Evolutionary conservation across 2,329 filamentous ascomycete genomes (phyloP), one percentile per base, ranked within the genome.

Genomic region (Phaeosphaeria sp.): DNA sequence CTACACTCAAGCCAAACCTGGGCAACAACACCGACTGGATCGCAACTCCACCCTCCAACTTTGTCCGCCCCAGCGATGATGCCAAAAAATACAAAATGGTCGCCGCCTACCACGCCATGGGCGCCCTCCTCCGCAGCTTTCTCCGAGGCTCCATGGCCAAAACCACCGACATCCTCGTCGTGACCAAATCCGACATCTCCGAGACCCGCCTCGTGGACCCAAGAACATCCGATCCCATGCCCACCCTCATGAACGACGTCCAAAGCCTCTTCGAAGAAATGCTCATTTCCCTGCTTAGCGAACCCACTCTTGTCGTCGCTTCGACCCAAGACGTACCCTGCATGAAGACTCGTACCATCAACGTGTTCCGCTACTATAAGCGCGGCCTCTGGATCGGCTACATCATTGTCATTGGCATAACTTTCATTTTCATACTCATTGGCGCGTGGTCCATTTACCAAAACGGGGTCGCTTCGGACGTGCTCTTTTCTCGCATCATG

Each of bases 201-300:
- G 74, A 76, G 39, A 77, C 75, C 1, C 58, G 67, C 6, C 63
- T 78, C 18, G 68, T 76, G 55, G 65, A 75, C 44, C 46, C 65
- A 4, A 53, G 50, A 7, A 72, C 67, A 0, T 68, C 68, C 0
- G 75, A 77, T 46, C 72, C 75, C 1, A 56, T 72, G 7, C 15
- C 50, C 2, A 62, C 76, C 25, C 56, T 77, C 3, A 72, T 68
- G 59, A 63, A 58, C 0, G 61, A 66, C 44, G 59, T 77, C 13
- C 75, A 76, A 36, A 44, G 52, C 13, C 50, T 77, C 0, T 77
- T 74, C 52, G 75, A 78, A 59, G 75, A 78, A 46, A 77, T 78
- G 58, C 60, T 78, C 2, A 61, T 78, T 58, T 72, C 72, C 0
- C 64, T 78, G 2, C 68, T 78, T 18, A 69, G 63, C 17, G 75